Conservation (phyloP, 345 rosid genomes). For the Cardiospermum halicacabum region DNA sequence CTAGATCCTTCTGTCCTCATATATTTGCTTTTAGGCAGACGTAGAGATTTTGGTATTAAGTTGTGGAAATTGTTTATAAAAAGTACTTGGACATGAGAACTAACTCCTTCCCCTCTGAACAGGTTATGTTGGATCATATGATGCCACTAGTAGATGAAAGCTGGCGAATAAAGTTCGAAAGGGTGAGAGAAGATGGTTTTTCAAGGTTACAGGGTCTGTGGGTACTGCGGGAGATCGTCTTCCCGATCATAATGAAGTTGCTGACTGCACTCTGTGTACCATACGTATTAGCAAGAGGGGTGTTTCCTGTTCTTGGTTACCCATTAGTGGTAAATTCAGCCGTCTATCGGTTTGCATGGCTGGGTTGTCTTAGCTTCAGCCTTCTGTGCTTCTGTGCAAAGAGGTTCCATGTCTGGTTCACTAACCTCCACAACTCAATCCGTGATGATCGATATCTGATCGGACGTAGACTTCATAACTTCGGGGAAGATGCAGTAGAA, state of each 20-base stretch:
- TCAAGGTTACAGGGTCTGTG: slow-evolving; percentile 89
- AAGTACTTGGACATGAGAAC: not conserved
- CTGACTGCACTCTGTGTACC: slow-evolving; percentile 95
- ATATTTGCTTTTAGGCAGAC: not conserved
- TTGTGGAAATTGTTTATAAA: not conserved
- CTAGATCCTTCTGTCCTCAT: not conserved
- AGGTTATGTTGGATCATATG: slow-evolving; percentile 99
- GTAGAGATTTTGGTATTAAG: not conserved
- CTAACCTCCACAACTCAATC: slow-evolving; percentile 97
- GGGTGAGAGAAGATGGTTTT: slow-evolving; percentile 95
- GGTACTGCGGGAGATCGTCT: slow-evolving; percentile 87
- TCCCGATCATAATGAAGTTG: slow-evolving; percentile 90
- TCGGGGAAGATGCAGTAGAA: slow-evolving; percentile 46
- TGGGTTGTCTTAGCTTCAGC: slow-evolving; percentile 85
- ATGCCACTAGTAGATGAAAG: slow-evolving; percentile 91
- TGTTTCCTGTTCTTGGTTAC: slow-evolving; percentile 88
- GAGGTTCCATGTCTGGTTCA: slow-evolving; percentile 90
- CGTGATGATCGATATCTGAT: slow-evolving; percentile 93
- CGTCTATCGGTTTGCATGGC: slow-evolving; percentile 94
- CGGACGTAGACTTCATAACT: slow-evolving; percentile 94
- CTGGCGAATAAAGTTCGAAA: slow-evolving; percentile 88
- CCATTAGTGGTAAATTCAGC: slow-evolving; percentile 91
- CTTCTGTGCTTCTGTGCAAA: slow-evolving; percentile 72
- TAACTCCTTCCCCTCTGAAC: slow-evolving; percentile 4
- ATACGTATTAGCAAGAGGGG: slow-evolving; percentile 84